Evolutionary conservation across 257 asterid genomes (phyloP).

Genomic region (Verbascum thapsus): DNA sequence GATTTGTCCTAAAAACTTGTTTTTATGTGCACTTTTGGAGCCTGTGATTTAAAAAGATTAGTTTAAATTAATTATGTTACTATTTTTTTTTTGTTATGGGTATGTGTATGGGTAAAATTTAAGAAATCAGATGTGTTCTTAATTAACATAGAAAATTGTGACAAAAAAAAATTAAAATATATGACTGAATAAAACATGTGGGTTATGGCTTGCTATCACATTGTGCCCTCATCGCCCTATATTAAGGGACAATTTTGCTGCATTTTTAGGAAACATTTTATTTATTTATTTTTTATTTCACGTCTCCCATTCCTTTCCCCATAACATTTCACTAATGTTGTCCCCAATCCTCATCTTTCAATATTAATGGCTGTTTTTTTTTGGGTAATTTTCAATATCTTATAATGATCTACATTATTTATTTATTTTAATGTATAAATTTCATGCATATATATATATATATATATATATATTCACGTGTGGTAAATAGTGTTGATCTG

Average conservation of each 20-base stretch:
- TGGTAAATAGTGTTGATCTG: too few species aligned
- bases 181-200: slow-evolving; percentile 36
- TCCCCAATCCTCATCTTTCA: too few species aligned
- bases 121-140: slow-evolving; percentile 30
- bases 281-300: slow-evolving; percentile 44
- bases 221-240: too few species aligned
- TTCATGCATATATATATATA: too few species aligned
- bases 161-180: slow-evolving; percentile 3
- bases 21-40: slow-evolving; percentile 25
- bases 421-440: too few species aligned
- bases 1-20: slow-evolving; percentile 38
- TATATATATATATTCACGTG: too few species aligned
- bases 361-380: too few species aligned
- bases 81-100: slow-evolving; percentile 29
- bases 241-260: slow-evolving; percentile 42
- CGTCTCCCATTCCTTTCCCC: slow-evolving; percentile 44
- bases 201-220: slow-evolving; percentile 34
- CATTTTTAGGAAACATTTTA: slow-evolving; percentile 41
- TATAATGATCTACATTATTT: too few species aligned
- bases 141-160: slow-evolving; percentile 28
- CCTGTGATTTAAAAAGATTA: too few species aligned
- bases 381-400: too few species aligned
- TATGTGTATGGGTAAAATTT: slow-evolving; percentile 41
- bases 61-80: background rate
- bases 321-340: slow-evolving; percentile 46